Conservation (phyloP, 1,284 basidiomycete genomes). For the Meira nashicola region DNA sequence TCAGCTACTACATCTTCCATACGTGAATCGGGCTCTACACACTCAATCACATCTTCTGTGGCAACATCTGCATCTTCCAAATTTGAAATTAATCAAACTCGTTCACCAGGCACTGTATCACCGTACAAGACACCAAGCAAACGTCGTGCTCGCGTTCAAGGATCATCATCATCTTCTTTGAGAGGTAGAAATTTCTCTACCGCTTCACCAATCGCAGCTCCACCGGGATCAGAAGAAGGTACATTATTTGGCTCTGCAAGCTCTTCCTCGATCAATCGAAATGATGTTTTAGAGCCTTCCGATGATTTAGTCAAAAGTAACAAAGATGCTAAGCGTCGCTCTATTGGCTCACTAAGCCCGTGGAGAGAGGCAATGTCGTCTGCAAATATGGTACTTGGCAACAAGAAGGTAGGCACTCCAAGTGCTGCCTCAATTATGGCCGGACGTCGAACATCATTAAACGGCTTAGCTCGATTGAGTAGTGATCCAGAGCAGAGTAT, state of each 20-base stretch:
- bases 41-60: not conserved
- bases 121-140: slow-evolving; percentile 16
- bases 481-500: too few relatives aligned
- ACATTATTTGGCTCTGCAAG: not conserved
- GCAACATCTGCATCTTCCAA: not conserved
- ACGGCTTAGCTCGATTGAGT: too few relatives aligned
- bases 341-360: slow-evolving; percentile 21
- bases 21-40: not conserved
- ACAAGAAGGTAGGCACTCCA: too few relatives aligned
- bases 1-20: slow-evolving; percentile 5
- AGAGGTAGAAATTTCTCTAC: not conserved
- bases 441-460: too few relatives aligned
- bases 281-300: not conserved
- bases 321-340: slow-evolving; percentile 24
- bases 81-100: not conserved
- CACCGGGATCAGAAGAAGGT: not conserved
- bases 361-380: too few relatives aligned
- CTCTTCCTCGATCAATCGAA: too few relatives aligned
- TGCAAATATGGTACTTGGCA: too few relatives aligned
- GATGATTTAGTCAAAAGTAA: slow-evolving; percentile 6
- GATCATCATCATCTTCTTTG: not conserved
- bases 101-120: not conserved
- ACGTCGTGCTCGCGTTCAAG: slow-evolving; percentile 7
- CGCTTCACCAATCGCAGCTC: not conserved
- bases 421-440: too few relatives aligned